Evolutionary conservation across 805 yeast species (phyloP), one percentile per base, ranked within the genome.

Genomic region (Cephaloascus fragrans): DNA sequence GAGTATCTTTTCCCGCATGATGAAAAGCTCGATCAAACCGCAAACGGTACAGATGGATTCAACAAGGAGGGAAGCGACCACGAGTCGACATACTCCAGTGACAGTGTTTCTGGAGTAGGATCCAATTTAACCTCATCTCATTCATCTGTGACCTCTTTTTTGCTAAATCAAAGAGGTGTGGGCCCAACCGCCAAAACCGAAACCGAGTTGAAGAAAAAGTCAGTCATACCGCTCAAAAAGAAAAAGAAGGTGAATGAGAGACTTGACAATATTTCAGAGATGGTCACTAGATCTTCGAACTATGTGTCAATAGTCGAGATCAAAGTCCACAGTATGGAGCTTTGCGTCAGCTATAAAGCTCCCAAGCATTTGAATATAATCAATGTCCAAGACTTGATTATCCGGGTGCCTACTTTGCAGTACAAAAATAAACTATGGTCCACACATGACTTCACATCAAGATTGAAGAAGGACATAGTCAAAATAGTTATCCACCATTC

Each of bases 291-390:
- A 37, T 64, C 77, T 0, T 49, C 64, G 12, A 57, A 56, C 37
- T 73, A 61, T 47, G 61, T 62, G 34, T 57, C 73, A 3, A 57
- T 67, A 19, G 60, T 59, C 2, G 59, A 62, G 37, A 44, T 66
- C 37, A 57, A 57, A 42, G 51, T 69, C 23, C 51, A 59, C 4
- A 48, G 53, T 34, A 48, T 66, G 34, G 54, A 55, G 18, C 38
- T 89, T 14, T 69, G 78, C 38, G 70, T 88, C 19, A 83, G 95
- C 37, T 85, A 85, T 59, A 76, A 77, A 54, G 95, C 93, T 6
- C 77, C 76, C 14, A 85, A 88, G 12, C 67, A 75, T 20, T 64
- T 74, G 48, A 75, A 81, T 46, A 60, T 90, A 40, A 71, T 85
- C 32, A 87, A 89, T 51, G 86, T 90, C 5, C 83, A 84, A 38